Evolutionary conservation across 2,329 filamentous ascomycete genomes (phyloP).

Genomic region (Fusarium burgessii): DNA sequence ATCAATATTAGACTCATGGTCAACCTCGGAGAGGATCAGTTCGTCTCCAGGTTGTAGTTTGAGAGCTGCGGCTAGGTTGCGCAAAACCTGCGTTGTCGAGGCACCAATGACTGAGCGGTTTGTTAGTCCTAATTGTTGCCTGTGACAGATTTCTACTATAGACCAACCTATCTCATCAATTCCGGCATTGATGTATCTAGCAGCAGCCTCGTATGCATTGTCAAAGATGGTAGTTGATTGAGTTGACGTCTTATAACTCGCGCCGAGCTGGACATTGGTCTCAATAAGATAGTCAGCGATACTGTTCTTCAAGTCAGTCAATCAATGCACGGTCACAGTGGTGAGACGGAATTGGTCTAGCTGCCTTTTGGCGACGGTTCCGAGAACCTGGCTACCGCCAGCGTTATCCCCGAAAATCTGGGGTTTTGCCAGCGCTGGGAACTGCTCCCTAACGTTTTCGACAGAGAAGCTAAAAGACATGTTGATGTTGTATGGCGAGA

Average conservation of each 20-base stretch:
- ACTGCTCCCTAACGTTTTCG: neutral
- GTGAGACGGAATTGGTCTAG: neutral
- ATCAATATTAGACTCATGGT: slow-evolving; percentile 9
- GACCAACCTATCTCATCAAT: neutral
- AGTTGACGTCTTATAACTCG: slow-evolving; percentile 6
- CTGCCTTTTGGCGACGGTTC: neutral
- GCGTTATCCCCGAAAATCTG: slow-evolving; percentile 6
- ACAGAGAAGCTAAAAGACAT: neutral
- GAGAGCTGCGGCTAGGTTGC: slow-evolving; percentile 1
- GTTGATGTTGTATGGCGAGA: neutral
- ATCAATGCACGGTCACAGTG: neutral
- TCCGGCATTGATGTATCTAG: neutral
- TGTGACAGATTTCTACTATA: neutral
- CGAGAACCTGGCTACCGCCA: slow-evolving; percentile 4
- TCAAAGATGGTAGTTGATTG: slow-evolving; percentile 2
- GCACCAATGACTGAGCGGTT: neutral
- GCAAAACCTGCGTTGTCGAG: slow-evolving; percentile 3
- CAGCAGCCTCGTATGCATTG: slow-evolving; percentile 1
- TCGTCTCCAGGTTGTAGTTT: neutral
- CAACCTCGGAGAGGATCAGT: neutral
- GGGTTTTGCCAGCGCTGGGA: neutral
- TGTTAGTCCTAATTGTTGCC: neutral
- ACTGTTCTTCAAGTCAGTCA: neutral
- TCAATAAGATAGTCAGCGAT: neutral
- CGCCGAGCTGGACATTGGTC: neutral